phyloP scores from a whole-genome alignment of 2,329 filamentous ascomycete genomes.

The Aureobasidium sp. region DNA sequence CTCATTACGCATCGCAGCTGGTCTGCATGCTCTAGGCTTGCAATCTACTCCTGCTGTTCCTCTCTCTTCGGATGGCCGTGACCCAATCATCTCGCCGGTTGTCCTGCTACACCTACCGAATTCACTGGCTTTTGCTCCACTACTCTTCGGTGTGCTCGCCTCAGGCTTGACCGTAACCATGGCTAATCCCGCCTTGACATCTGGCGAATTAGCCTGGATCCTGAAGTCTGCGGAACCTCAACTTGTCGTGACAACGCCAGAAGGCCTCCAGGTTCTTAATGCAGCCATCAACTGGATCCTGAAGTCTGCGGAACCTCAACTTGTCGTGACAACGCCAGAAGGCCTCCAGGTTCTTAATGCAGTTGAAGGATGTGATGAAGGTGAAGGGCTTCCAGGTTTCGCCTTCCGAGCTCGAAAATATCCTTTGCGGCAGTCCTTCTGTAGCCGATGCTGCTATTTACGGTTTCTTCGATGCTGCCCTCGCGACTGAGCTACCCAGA shows the following conservation, averaged over 20 bases:
- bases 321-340: conserved; percentile 18
- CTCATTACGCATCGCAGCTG: conserved; percentile 15
- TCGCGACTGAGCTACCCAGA: conserved; percentile 28
- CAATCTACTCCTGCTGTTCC: background rate
- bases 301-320: conserved; percentile 5
- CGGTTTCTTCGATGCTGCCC: conserved; percentile 27
- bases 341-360: conserved; percentile 9
- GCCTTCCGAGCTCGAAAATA: conserved; percentile 36
- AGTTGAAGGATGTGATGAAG: conserved; percentile 41
- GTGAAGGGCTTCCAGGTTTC: conserved; percentile 39
- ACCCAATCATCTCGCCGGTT: conserved; percentile 18
- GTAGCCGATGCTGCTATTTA: conserved; percentile 34
- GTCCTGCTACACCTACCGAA: conserved; percentile 19
- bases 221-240: conserved; percentile 10
- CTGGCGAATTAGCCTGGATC: conserved; percentile 19
- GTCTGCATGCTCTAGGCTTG: conserved; percentile 13
- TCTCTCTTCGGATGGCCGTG: background rate
- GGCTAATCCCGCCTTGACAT: conserved; percentile 18
- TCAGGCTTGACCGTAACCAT: conserved; percentile 19
- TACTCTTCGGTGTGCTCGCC: conserved; percentile 19
- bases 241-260: conserved; percentile 16
- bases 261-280: conserved; percentile 13
- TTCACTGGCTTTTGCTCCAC: conserved; percentile 18
- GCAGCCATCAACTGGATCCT: conserved; percentile 9
- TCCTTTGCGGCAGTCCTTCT: conserved; percentile 28